Base-by-base conservation (phyloP, 2,329 filamentous ascomycete species). In the Lasiodiplodia sp. region DNA sequence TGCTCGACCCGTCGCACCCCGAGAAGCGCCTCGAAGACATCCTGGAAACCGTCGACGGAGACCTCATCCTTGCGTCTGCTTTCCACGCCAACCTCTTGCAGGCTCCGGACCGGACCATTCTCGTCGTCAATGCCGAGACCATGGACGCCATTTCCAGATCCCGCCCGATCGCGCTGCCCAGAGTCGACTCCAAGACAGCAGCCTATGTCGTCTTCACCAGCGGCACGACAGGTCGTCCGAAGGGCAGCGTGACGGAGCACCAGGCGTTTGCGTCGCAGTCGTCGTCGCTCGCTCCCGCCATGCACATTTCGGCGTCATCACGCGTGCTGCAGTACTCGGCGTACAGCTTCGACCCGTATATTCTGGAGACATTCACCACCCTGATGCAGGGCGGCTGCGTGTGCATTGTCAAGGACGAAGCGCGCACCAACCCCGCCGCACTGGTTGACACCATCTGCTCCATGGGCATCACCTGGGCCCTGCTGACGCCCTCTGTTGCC, bases 361-460 rank as follows among this genome's bases (percentile, higher is more conserved):
- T 70, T 75, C 75, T 63, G 75, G 77, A 79, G 64, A 77, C 78
- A n/a, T 66, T 80, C 11, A 73, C 75, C 2, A 71, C 76, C 3
- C 71, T 80, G 21, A 75, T 73, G 2, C 70, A 72, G 7, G 78
- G 78, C 18, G 77, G 85, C 3, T 84, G 82, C 10, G 71, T 80
- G 10, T 80, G 78, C 55, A 72, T 80, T 37, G 77, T 78, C 3
- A 76, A 75, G 1, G 77, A 80, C 31, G 72, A 78, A 47, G 84
- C 88, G 75, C 81, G 86, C 3, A 81, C 87, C 71, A 21, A 63
- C 40, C 40, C 38, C 4, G 63, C 56, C 4, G 83, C 88, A 63
- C 38, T 52, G 28, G 77, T 81, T 1, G 83, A 82, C 2, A 83
- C 82, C 0, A 85, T 44, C 37, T 34, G 47, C 60, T 31, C 44